Percentiles rank a stretch among this genome's conserved stretches.
Evolutionary conservation across 2,329 filamentous ascomycete genomes (phyloP).

Genomic region (Venturia carpophila): DNA sequence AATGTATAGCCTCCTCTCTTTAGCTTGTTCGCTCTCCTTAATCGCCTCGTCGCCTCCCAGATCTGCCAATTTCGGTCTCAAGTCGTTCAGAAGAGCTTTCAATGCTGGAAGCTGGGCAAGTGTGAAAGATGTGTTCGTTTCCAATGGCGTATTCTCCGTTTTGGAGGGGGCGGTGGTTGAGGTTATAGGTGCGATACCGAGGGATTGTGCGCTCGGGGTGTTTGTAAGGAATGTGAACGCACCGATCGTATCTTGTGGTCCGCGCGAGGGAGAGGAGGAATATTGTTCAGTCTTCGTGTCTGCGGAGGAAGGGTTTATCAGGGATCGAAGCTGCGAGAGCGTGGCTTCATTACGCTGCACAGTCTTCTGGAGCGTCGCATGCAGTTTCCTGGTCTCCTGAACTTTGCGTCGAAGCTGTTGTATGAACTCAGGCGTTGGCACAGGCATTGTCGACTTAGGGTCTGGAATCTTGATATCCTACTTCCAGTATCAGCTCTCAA

Average conservation of each 20-base stretch:
- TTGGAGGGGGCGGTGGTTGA: slow-evolving; percentile 29
- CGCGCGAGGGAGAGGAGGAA: slow-evolving; percentile 17
- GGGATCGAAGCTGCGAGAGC: slow-evolving; percentile 54
- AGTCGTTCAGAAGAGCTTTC: slow-evolving; percentile 57
- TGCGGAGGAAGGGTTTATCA: slow-evolving; percentile 34
- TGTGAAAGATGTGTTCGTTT: slow-evolving; percentile 68
- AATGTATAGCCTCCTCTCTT: slow-evolving; percentile 72
- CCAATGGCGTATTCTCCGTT: slow-evolving; percentile 39
- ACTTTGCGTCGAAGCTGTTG: slow-evolving; percentile 64
- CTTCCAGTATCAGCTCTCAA: not conserved
- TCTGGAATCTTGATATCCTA: not conserved
- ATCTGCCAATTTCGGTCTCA: slow-evolving; percentile 56
- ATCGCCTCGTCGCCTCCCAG: slow-evolving; percentile 31
- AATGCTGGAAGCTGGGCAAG: slow-evolving; percentile 77
- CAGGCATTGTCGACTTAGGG: slow-evolving; percentile 25
- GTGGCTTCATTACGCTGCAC: slow-evolving; percentile 63
- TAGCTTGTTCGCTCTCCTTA: slow-evolving; percentile 42
- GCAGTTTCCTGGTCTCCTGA: slow-evolving; percentile 69
- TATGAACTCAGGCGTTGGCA: slow-evolving; percentile 59
- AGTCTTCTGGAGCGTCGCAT: slow-evolving; percentile 62
- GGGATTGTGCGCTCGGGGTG: slow-evolving; percentile 37
- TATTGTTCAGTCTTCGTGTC: slow-evolving; percentile 20
- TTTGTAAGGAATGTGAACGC: slow-evolving; percentile 52
- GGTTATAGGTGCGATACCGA: slow-evolving; percentile 37
- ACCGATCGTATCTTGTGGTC: slow-evolving; percentile 10